These are phyloP conservation scores for Triglochin maritima DNA, from an alignment of 106 monocot genomes.

Conservation along the genomic window DNA sequence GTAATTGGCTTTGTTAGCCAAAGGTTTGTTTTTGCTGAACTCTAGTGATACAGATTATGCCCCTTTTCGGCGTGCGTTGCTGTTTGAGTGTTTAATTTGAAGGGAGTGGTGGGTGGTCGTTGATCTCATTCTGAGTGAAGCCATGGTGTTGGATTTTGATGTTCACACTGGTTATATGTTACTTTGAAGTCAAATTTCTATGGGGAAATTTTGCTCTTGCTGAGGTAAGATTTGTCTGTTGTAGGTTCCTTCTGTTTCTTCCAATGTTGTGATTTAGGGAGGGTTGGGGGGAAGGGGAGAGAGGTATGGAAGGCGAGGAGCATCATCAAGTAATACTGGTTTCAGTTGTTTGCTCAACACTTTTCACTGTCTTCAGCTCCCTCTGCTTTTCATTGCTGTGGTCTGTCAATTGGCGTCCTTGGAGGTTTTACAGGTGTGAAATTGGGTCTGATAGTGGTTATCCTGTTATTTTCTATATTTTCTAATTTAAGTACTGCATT, in stretches of 20 bases:
- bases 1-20: no score
- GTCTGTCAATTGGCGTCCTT: conserved; percentile 97
- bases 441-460: neutral
- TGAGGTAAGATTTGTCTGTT: neutral
- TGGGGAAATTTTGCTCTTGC: no score
- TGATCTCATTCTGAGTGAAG: no score
- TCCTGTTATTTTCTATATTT: neutral
- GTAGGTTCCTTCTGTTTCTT: neutral
- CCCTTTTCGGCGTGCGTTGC: no score
- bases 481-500: neutral
- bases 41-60: no score
- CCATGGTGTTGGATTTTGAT: no score
- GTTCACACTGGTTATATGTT: no score
- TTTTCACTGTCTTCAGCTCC: conserved; percentile 59
- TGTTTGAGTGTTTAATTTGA: no score
- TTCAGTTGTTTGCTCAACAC: conserved; percentile 57
- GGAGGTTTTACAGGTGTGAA: conserved; percentile 83
- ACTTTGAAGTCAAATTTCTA: no score
- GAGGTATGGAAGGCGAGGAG: conserved; percentile 61
- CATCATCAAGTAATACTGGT: conserved; percentile 41
- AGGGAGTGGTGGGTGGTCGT: no score
- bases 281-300: conserved; percentile 8
- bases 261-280: conserved; percentile 26
- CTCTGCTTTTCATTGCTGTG: conserved; percentile 72
- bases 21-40: no score